phyloP scores from a whole-genome alignment of 306 rosid genomes.

The Lathyrus oleraceus region DNA sequence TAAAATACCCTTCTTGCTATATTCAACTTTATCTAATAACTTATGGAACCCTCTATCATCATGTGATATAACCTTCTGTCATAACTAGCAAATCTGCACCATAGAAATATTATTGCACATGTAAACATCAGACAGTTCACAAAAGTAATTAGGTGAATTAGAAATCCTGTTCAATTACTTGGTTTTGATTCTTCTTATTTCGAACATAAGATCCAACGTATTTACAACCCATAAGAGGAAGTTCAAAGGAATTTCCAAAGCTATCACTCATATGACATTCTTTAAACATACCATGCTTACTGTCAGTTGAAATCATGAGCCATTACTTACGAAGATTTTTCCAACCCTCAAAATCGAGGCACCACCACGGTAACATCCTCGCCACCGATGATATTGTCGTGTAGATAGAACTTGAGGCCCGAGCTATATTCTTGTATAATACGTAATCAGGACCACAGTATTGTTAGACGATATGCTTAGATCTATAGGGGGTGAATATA shows the following conservation, averaged over 20 bases:
- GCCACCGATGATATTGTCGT: too few relatives aligned
- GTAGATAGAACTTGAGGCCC: too few relatives aligned
- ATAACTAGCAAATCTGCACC: slow-evolving; percentile 84
- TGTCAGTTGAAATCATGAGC: too few relatives aligned
- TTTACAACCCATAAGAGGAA: slow-evolving; percentile 85
- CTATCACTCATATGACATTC: slow-evolving; percentile 55
- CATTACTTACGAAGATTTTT: too few relatives aligned
- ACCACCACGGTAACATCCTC: too few relatives aligned
- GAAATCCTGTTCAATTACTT: slow-evolving; percentile 49
- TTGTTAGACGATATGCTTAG: too few relatives aligned
- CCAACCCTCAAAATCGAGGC: too few relatives aligned
- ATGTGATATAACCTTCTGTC: slow-evolving; percentile 57
- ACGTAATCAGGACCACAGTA: too few relatives aligned
- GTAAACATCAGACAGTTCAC: slow-evolving; percentile 24
- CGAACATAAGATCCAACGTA: slow-evolving; percentile 94
- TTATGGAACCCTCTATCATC: slow-evolving; percentile 63
- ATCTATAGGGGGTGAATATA: too few relatives aligned
- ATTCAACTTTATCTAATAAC: slow-evolving; percentile 61
- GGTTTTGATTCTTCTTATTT: slow-evolving; percentile 91
- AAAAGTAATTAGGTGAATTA: not conserved
- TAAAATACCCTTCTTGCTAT: slow-evolving; percentile 50
- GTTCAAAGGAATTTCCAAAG: slow-evolving; percentile 74
- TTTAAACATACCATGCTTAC: too few relatives aligned
- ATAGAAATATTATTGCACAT: slow-evolving; percentile 28
- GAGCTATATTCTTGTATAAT: too few relatives aligned